These are phyloP conservation scores for Podospora pseudoanserina DNA, from an alignment of 495 filamentous ascomycete genomes.

Conservation along the genomic window DNA sequence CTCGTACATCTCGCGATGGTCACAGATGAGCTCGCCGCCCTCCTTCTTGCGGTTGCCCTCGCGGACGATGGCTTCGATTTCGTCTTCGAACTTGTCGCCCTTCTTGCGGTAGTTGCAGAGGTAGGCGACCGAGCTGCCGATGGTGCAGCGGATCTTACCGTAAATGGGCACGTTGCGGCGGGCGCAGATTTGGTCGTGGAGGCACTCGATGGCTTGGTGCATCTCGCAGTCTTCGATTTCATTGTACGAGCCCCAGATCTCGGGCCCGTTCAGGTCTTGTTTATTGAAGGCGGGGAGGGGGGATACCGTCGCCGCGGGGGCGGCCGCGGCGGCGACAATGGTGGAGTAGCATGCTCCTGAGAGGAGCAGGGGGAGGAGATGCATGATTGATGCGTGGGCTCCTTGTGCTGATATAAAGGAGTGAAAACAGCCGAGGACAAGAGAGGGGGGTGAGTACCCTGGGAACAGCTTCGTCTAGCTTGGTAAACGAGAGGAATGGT, in stretches of 20 bases:
- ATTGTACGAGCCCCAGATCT: slow-evolving; percentile 21
- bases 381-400: neutral
- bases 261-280: slow-evolving; percentile 1
- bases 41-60: neutral
- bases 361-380: neutral
- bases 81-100: slow-evolving; percentile 1
- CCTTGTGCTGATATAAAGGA: neutral
- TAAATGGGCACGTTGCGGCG: slow-evolving; percentile 10
- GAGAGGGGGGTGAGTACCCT: neutral
- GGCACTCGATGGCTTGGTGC: slow-evolving; percentile 23
- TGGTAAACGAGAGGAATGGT: neutral
- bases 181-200: slow-evolving; percentile 16
- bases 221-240: slow-evolving; percentile 20
- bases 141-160: slow-evolving; percentile 22
- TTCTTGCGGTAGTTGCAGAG: slow-evolving; percentile 20
- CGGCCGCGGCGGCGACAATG: neutral
- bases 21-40: slow-evolving; percentile 12
- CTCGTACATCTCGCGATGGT: slow-evolving; percentile 15
- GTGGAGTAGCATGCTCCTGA: neutral
- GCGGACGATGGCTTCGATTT: neutral
- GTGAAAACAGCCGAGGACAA: too few species aligned
- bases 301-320: too few species aligned
- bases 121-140: slow-evolving; percentile 18
- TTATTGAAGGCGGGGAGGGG: neutral
- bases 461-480: neutral